Percentiles rank a stretch among this genome's conserved stretches.
These are phyloP conservation scores for Erysimum cheiri DNA, from an alignment of 441 rosid genomes.

Conservation along the genomic window DNA sequence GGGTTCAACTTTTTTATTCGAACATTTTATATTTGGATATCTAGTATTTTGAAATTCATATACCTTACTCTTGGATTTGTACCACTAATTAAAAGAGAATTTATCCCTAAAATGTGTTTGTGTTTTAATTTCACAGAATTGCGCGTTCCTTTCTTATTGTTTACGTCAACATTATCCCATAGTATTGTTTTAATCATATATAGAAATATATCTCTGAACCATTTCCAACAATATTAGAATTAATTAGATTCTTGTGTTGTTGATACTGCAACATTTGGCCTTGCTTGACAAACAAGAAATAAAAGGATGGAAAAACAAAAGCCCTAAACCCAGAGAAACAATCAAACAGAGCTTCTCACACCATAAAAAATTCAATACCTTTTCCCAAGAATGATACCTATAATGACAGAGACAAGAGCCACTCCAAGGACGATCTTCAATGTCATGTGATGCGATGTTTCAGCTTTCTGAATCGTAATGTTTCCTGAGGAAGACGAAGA, in stretches of 20 bases:
- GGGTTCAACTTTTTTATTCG: background rate
- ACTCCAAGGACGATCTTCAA: slow-evolving; percentile 65
- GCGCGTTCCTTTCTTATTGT: background rate
- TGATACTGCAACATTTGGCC: background rate
- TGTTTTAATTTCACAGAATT: background rate
- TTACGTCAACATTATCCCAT: background rate
- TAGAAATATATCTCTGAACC: background rate
- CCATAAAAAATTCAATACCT: slow-evolving; percentile 53
- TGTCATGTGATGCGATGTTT: slow-evolving; percentile 50
- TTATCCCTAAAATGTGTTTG: no score
- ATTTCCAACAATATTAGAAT: background rate
- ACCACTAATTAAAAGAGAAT: background rate
- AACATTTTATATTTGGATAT: background rate
- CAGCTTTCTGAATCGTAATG: slow-evolving; percentile 39
- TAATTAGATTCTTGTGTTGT: background rate
- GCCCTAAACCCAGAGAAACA: slow-evolving; percentile 1
- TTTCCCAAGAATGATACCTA: slow-evolving; percentile 83
- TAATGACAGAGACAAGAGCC: slow-evolving; percentile 68
- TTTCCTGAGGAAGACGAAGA: slow-evolving; percentile 34
- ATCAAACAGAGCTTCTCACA: slow-evolving; percentile 23
- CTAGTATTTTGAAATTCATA: background rate
- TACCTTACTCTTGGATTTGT: background rate
- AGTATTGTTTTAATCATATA: background rate
- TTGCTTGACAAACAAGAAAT: slow-evolving; percentile 15
- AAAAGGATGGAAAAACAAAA: background rate